Base-by-base conservation (phyloP, 352 stramenopile species). In the Pythium brassicae region DNA sequence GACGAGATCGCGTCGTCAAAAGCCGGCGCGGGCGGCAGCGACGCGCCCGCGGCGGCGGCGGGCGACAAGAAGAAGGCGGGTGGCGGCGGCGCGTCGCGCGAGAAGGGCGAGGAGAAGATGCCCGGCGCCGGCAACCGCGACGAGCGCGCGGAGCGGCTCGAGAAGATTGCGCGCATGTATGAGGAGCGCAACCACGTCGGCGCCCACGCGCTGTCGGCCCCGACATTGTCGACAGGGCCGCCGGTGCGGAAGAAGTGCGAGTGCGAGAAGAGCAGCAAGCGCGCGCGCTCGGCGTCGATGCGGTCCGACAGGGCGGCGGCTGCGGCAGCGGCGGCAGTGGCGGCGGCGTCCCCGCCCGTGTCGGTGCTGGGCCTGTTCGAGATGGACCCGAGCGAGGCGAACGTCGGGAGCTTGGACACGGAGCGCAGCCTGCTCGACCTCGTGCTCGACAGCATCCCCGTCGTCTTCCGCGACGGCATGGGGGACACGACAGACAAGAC, bases 401-500 rank as follows among this genome's bases (percentile, higher is more conserved):
- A 92, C 54, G 69, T 93, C 26, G 85, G 85, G 17, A 89, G 68
- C 42, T 68, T 95, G 52, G 83, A 95, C 45, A 77, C 85, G 50
- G 85, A 95, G 54, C 65, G 79, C 10, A 89, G 77, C 26, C 51
- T 95, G 17, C 61, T 95, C 26, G 85, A 95, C 42, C 61, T 95
- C 3, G 72, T 95, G 15, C 60, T 95, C 29, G 85, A 95, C 55
- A 89, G 79, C 42, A 88, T 95, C 44, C 85, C 85, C 9, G 93
- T 93, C 78, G 72, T 93, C 2, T 95, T 90, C 46, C 83, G 85
- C 14, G 85, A 95, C 63, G 92, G 85, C 51, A 80, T 83, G 11
- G 83, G 85, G 29, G 85, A 95, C 50, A 88, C 83, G 26, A 92
- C 82, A 0, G 85, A 95, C 61, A 95, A 95, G 59, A 95, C 85